These are phyloP conservation scores for Pyrrhoderma noxium DNA, from an alignment of 1,284 basidiomycete species.

Conservation along the genomic window DNA sequence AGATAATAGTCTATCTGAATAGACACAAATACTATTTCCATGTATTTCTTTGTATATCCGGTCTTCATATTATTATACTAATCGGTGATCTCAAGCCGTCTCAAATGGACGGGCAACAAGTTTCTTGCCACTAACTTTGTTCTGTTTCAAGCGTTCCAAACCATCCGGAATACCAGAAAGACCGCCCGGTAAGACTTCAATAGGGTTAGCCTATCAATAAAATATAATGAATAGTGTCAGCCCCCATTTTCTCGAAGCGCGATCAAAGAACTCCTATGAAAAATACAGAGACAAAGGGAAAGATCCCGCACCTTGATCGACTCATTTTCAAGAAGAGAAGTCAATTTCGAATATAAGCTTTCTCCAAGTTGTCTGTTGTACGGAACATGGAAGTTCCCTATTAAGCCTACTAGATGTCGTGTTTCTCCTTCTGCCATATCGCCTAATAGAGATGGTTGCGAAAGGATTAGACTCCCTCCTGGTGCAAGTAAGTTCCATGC, in stretches of 20 bases:
- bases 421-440: conserved; percentile 7
- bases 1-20: too few relatives aligned
- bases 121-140: conserved; percentile 42
- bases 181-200: conserved; percentile 41
- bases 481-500: conserved; percentile 21
- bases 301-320: conserved; percentile 5
- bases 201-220: conserved; percentile 30
- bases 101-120: conserved; percentile 43
- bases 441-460: conserved; percentile 1
- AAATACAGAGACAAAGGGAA: too few relatives aligned
- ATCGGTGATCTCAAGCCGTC: conserved; percentile 24
- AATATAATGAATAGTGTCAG: too few relatives aligned
- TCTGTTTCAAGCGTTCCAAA: conserved; percentile 33
- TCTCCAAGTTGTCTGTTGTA: conserved; percentile 1
- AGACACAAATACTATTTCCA: too few relatives aligned
- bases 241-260: too few relatives aligned
- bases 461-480: conserved; percentile 17
- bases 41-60: too few relatives aligned
- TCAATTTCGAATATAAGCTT: conserved; percentile 11
- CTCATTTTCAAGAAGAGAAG: conserved; percentile 1
- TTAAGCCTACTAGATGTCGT: neutral
- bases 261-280: too few relatives aligned
- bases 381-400: conserved; percentile 3
- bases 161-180: conserved; percentile 39
- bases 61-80: too few relatives aligned